These are phyloP conservation scores for Dioscorea cayenensis DNA, from an alignment of 116 monocot genomes.

Conservation along the genomic window DNA sequence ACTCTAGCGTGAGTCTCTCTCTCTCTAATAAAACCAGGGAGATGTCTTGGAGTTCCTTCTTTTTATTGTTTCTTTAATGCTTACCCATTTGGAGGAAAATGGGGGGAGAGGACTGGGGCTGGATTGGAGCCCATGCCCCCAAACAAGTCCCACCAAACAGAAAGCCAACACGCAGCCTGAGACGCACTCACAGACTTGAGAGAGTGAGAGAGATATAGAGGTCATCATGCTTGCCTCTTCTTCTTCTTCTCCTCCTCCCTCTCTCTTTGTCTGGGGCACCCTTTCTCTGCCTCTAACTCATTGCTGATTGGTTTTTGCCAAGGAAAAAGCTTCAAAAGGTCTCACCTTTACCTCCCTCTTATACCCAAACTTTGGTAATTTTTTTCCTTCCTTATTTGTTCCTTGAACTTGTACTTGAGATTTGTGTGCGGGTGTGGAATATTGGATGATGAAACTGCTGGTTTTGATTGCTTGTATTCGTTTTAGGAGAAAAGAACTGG, in stretches of 20 bases:
- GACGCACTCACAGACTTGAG: not conserved
- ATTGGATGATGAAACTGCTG: too few relatives aligned
- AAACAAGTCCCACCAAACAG: not conserved
- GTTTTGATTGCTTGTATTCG: too few relatives aligned
- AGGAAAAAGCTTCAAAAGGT: not conserved
- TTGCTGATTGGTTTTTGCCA: not conserved
- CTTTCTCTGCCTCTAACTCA: not conserved
- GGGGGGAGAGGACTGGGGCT: not conserved
- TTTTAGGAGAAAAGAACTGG: too few relatives aligned
- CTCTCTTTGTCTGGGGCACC: not conserved
- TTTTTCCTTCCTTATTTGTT: not conserved
- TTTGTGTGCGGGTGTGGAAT: not conserved
- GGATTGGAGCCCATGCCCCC: conserved; percentile 1
- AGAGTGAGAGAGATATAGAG: not conserved
- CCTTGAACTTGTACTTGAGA: not conserved
- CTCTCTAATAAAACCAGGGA: too few relatives aligned
- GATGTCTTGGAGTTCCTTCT: not conserved
- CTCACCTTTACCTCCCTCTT: not conserved
- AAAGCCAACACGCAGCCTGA: not conserved
- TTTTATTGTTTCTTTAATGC: not conserved
- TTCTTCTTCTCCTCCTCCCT: not conserved
- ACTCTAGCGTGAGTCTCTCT: too few relatives aligned
- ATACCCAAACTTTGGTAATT: not conserved
- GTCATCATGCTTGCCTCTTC: not conserved
- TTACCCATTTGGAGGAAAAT: not conserved